Percentiles rank a stretch among this genome's conserved stretches.
phyloP scores from a whole-genome alignment of 768 basidiomycete species.

The Psilocybe subaeruginosa region DNA sequence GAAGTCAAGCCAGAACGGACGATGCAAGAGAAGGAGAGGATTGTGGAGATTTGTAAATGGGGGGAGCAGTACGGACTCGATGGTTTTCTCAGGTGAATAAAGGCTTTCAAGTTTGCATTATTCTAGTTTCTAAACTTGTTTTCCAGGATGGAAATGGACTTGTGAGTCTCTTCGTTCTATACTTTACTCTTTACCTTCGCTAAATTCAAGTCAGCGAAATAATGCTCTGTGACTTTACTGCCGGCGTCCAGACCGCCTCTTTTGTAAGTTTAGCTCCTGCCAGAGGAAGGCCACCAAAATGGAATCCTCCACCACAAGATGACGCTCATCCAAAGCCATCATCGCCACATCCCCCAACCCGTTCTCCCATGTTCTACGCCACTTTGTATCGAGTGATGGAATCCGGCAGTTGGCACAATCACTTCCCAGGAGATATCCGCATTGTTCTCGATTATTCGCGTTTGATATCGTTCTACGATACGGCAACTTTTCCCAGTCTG shows the following conservation, averaged over 20 bases:
- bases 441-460: constrained; percentile 43
- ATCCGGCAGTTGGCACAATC: constrained; percentile 44
- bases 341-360: neutral
- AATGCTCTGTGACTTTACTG: constrained; percentile 49
- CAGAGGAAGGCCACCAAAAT: neutral
- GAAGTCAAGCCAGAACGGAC: constrained; percentile 24
- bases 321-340: neutral
- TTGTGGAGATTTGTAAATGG: constrained; percentile 45
- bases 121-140: neutral
- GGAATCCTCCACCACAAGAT: neutral
- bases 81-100: constrained; percentile 46
- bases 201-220: constrained; percentile 38
- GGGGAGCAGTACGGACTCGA: constrained; percentile 42
- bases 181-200: neutral
- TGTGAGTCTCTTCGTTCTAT: constrained; percentile 33
- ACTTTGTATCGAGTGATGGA: constrained; percentile 27
- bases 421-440: constrained; percentile 46
- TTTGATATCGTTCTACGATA: constrained; percentile 48
- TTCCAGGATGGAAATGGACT: constrained; percentile 50
- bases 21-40: constrained; percentile 34
- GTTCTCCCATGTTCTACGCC: constrained; percentile 1
- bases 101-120: neutral
- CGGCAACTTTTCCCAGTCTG: constrained; percentile 37
- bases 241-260: constrained; percentile 41
- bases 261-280: constrained; percentile 22